Percentiles rank a stretch among this genome's conserved stretches.
Conservation (phyloP, 1,284 basidiomycete species). For the Butyriboletus regius region DNA sequence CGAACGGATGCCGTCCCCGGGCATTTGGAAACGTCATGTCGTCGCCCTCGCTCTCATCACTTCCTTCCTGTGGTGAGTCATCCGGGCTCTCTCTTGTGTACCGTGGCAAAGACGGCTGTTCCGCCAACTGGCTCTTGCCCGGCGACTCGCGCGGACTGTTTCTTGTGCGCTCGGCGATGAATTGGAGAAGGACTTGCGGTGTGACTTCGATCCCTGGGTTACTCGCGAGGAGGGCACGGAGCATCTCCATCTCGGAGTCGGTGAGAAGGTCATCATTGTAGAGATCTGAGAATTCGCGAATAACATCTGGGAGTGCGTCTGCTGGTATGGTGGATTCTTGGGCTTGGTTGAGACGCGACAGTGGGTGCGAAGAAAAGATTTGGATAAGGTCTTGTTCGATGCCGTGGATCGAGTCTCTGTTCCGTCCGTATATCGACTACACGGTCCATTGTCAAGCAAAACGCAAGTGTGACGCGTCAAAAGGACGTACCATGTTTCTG, state of each 20-base stretch:
- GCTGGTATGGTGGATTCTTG: conserved; percentile 59
- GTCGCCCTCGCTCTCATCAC: conserved; percentile 23
- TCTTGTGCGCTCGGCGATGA: conserved; percentile 58
- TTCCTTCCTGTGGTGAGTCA: conserved; percentile 28
- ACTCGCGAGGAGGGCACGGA: conserved; percentile 47
- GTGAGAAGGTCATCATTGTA: conserved; percentile 55
- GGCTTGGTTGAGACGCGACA: conserved; percentile 47
- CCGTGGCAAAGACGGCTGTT: conserved; percentile 19
- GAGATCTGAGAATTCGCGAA: conserved; percentile 52
- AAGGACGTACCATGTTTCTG: conserved; percentile 24
- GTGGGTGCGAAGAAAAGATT: conserved; percentile 58
- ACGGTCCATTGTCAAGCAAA: neutral
- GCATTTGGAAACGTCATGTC: conserved; percentile 28
- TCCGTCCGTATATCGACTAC: conserved; percentile 41
- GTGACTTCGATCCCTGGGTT: conserved; percentile 64
- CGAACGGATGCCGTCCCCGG: conserved; percentile 33
- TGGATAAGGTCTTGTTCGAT: conserved; percentile 60
- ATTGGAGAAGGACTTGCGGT: conserved; percentile 55
- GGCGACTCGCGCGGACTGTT: conserved; percentile 40
- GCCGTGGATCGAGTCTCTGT: conserved; percentile 58
- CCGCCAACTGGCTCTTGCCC: conserved; percentile 20
- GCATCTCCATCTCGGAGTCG: conserved; percentile 50
- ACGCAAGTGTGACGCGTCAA: conserved; percentile 9
- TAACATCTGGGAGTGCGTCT: conserved; percentile 58
- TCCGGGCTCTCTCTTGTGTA: conserved; percentile 25